Percentiles rank a stretch among this genome's conserved stretches.
Conservation (phyloP, 257 asterid species). For the Mitragyna speciosa region DNA sequence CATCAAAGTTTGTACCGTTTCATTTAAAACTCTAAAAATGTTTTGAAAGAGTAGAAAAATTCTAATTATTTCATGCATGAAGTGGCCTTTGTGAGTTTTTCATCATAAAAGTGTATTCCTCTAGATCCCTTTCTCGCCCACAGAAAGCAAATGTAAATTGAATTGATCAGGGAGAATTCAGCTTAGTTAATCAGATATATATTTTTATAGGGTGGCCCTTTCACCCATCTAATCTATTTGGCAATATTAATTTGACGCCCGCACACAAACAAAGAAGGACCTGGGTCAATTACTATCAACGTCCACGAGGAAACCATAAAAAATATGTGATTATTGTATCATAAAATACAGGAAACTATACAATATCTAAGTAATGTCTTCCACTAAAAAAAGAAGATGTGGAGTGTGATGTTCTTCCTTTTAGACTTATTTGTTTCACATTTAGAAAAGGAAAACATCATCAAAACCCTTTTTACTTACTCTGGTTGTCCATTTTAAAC, state of each 20-base stretch:
- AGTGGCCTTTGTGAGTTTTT: neutral
- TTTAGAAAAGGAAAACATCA: neutral
- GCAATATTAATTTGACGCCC: neutral
- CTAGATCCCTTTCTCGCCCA: neutral
- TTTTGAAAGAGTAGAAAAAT: too few relatives aligned
- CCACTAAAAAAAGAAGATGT: slow-evolving; percentile 27
- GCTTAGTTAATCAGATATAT: too few relatives aligned
- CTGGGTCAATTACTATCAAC: slow-evolving; percentile 31
- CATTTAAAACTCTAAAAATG: too few relatives aligned
- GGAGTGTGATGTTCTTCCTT: slow-evolving; percentile 14
- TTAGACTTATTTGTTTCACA: slow-evolving; percentile 17
- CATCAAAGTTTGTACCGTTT: too few relatives aligned
- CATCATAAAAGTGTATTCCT: neutral
- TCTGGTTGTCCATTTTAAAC: slow-evolving; percentile 15
- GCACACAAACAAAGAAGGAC: neutral
- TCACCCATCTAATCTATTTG: neutral
- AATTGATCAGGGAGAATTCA: neutral
- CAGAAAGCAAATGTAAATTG: neutral
- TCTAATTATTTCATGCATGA: neutral
- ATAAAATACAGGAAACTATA: slow-evolving; percentile 1
- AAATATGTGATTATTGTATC: neutral
- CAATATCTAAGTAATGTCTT: slow-evolving; percentile 23
- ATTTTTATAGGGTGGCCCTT: neutral
- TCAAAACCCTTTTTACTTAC: slow-evolving; percentile 23
- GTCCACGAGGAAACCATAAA: slow-evolving; percentile 3